Conservation (phyloP, 2,329 filamentous ascomycete genomes). For the Claviceps fusiformis region DNA sequence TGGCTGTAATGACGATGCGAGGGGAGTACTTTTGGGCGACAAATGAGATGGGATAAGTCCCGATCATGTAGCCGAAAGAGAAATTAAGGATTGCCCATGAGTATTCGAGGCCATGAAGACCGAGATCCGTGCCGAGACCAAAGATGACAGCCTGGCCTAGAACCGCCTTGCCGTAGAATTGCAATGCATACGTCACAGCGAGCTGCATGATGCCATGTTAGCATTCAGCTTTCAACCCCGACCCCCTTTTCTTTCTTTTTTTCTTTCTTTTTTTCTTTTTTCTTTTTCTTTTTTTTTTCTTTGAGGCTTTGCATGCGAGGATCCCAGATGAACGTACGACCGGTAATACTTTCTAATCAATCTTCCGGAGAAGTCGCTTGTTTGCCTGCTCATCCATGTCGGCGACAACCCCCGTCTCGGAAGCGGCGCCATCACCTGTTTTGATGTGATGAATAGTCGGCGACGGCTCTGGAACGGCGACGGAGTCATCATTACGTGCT, state of each 20-base stretch:
- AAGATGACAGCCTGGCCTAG: conserved; percentile 17
- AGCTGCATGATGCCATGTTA: conserved; percentile 8
- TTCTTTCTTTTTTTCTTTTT: too few species aligned
- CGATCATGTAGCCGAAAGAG: conserved; percentile 19
- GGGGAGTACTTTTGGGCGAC: conserved; percentile 17
- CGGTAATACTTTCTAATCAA: conserved; percentile 13
- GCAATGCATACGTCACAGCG: conserved; percentile 18
- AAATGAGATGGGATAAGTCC: conserved; percentile 18
- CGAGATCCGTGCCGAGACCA: conserved; percentile 16
- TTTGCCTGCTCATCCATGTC: conserved; percentile 1
- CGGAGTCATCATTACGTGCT: background rate
- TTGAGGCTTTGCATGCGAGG: too few species aligned
- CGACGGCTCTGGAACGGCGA: background rate
- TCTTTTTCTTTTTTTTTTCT: too few species aligned
- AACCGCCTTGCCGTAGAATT: conserved; percentile 15
- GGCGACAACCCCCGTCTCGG: background rate
- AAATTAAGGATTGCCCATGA: conserved; percentile 20
- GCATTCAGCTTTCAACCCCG: too few species aligned
- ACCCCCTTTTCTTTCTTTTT: too few species aligned
- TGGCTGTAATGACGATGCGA: conserved; percentile 15
- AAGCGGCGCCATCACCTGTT: background rate
- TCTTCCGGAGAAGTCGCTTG: conserved; percentile 1
- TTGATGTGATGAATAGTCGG: background rate
- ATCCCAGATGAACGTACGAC: conserved; percentile 10
- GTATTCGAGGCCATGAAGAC: conserved; percentile 15